phyloP scores from a whole-genome alignment of 441 rosid genomes.

The Populus hybrid region DNA sequence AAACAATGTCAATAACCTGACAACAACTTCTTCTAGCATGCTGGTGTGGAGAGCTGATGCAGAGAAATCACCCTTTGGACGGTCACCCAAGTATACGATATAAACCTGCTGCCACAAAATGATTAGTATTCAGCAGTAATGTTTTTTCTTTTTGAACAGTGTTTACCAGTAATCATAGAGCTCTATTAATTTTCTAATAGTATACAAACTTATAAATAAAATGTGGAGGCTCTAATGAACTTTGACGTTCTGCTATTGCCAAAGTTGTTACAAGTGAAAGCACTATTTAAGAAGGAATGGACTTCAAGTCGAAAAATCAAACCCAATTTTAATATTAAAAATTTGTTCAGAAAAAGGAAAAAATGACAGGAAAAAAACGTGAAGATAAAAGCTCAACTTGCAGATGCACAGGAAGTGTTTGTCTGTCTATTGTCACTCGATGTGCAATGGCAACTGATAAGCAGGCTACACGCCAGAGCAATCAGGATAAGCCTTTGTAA shows the following conservation, averaged over 20 bases:
- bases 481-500: neutral
- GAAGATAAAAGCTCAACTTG: too few relatives aligned
- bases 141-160: too few relatives aligned
- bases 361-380: too few relatives aligned
- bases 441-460: slow-evolving; percentile 18
- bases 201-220: too few relatives aligned
- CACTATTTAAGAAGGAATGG: too few relatives aligned
- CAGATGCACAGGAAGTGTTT: neutral
- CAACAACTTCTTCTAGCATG: slow-evolving; percentile 20
- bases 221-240: too few relatives aligned
- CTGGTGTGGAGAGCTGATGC: slow-evolving; percentile 19
- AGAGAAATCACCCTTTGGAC: slow-evolving; percentile 22
- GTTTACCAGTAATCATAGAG: too few relatives aligned
- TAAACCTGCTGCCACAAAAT: slow-evolving; percentile 23
- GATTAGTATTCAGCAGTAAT: neutral
- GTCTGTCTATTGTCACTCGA: slow-evolving; percentile 19
- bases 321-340: too few relatives aligned
- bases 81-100: slow-evolving; percentile 43
- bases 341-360: neutral
- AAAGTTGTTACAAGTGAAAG: too few relatives aligned
- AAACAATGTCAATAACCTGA: slow-evolving; percentile 28
- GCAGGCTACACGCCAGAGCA: neutral
- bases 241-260: too few relatives aligned
- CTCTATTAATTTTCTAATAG: too few relatives aligned
- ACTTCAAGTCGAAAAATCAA: too few relatives aligned